Evolutionary conservation across 2,329 filamentous ascomycete species (phyloP).

Genomic region (Tolypocladium ophioglossoides): DNA sequence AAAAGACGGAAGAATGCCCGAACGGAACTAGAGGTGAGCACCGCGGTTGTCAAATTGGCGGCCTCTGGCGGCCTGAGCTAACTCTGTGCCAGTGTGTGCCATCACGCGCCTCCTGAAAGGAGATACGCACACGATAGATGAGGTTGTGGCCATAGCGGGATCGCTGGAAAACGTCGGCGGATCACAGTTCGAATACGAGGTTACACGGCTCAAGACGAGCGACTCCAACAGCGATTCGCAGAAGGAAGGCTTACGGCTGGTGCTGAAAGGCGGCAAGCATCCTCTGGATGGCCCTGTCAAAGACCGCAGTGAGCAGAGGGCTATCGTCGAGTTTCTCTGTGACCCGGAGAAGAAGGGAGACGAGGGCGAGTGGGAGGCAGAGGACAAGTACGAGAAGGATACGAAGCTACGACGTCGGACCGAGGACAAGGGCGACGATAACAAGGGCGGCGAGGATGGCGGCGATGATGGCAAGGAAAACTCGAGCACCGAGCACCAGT

Average conservation of each 20-base stretch:
- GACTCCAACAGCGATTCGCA: conserved; percentile 53
- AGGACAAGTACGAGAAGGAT: conserved; percentile 31
- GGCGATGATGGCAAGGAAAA: conserved; percentile 26
- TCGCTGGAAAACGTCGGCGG: conserved; percentile 51
- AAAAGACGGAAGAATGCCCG: conserved; percentile 52
- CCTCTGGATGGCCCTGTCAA: conserved; percentile 37
- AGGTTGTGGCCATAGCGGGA: conserved; percentile 66
- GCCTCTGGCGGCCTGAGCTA: neutral
- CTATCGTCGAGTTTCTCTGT: conserved; percentile 79
- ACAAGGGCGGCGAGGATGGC: conserved; percentile 28
- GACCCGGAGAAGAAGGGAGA: conserved; percentile 60
- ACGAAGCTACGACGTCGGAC: conserved; percentile 4
- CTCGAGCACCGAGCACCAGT: conserved; percentile 37
- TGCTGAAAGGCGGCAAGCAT: conserved; percentile 51
- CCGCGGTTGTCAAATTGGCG: neutral
- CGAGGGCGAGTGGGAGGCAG: conserved; percentile 54
- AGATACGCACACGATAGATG: conserved; percentile 35
- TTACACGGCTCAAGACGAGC: conserved; percentile 54
- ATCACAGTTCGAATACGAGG: conserved; percentile 50
- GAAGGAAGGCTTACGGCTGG: conserved; percentile 62
- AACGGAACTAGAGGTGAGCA: conserved; percentile 54
- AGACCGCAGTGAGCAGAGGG: conserved; percentile 52
- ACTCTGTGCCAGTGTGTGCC: conserved; percentile 53
- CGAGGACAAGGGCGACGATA: conserved; percentile 16
- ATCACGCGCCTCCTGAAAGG: conserved; percentile 50